Evolutionary conservation across 352 stramenopile genomes (phyloP).

Genomic region (Globisporangium viniferum): DNA sequence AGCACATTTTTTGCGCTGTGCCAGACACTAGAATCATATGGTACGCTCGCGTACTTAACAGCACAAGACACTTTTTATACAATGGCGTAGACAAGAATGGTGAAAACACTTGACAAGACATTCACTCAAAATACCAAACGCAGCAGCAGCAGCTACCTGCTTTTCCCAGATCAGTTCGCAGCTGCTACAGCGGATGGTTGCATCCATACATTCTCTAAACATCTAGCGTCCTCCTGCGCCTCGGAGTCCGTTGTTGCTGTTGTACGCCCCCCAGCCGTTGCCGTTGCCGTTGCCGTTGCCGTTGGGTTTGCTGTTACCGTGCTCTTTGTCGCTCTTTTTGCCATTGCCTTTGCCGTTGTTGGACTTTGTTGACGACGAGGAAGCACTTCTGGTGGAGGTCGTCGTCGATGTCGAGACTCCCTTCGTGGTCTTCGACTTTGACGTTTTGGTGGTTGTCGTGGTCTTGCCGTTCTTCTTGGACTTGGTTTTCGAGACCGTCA

Average conservation of each 20-base stretch:
- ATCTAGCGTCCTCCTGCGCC: constrained; percentile 6
- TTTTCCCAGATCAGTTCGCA: neutral
- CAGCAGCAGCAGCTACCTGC: neutral
- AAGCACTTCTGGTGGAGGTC: neutral
- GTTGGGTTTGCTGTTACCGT: neutral
- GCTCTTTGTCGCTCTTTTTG: neutral
- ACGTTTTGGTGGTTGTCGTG: neutral
- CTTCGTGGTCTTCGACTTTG: neutral
- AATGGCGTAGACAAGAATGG: neutral
- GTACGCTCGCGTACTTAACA: neutral
- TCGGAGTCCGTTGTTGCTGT: constrained; percentile 11
- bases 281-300: neutral
- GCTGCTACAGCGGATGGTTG: neutral
- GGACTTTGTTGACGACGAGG: neutral
- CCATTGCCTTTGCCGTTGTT: constrained; percentile 3
- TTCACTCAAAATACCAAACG: constrained; percentile 5
- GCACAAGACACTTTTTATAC: neutral
- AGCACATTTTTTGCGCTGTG: constrained; percentile 1
- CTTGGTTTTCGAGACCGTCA: constrained; percentile 5
- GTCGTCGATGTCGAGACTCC: neutral
- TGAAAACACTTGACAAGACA: constrained; percentile 5
- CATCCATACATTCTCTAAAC: constrained; percentile 8
- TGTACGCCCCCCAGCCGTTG: constrained; percentile 10
- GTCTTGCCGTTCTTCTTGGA: neutral
- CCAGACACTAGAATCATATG: neutral